Percentiles rank a stretch among this genome's conserved stretches.
Conservation (phyloP, 2,329 filamentous ascomycete genomes). For the Colletotrichum spinosum region DNA sequence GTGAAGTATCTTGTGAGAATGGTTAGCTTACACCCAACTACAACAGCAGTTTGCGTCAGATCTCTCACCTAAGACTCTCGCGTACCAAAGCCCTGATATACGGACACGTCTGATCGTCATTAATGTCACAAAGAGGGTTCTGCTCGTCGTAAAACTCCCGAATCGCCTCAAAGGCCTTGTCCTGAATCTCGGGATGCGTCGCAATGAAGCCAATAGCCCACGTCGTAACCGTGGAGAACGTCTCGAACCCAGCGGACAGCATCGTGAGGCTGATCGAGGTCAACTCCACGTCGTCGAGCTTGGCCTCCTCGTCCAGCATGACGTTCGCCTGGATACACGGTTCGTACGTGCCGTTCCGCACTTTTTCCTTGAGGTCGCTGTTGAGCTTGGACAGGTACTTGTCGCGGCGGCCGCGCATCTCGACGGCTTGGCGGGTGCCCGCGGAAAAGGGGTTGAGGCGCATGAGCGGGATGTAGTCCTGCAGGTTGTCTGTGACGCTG, state of each 20-base stretch:
- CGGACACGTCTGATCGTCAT: slow-evolving; percentile 79
- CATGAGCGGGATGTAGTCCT: slow-evolving; percentile 41
- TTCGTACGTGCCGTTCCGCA: slow-evolving; percentile 67
- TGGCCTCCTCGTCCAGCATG: slow-evolving; percentile 70
- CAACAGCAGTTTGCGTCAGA: rapidly evolving
- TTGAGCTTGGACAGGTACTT: slow-evolving; percentile 39
- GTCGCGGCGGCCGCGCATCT: slow-evolving; percentile 39
- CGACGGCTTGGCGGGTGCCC: slow-evolving; percentile 25
- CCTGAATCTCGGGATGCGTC: slow-evolving; percentile 43
- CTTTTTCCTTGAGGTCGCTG: slow-evolving; percentile 38
- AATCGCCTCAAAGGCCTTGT: slow-evolving; percentile 43
- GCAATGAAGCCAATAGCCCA: slow-evolving; percentile 45
- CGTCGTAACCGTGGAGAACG: slow-evolving; percentile 43
- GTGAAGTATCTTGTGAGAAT: slow-evolving; percentile 65
- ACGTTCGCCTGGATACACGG: slow-evolving; percentile 76
- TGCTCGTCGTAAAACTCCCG: slow-evolving; percentile 75
- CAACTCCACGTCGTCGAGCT: slow-evolving; percentile 60
- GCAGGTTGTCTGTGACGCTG: slow-evolving; percentile 40
- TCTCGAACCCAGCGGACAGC: slow-evolving; percentile 58
- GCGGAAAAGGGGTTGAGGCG: slow-evolving; percentile 36
- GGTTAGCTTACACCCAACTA: slow-evolving; percentile 40
- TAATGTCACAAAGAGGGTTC: slow-evolving; percentile 80
- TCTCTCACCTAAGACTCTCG: slow-evolving; percentile 67
- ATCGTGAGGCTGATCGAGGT: slow-evolving; percentile 76
- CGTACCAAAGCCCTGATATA: slow-evolving; percentile 84